Evolutionary conservation across 148 eudicot genomes (phyloP).

Genomic region (Arbutus unedo): DNA sequence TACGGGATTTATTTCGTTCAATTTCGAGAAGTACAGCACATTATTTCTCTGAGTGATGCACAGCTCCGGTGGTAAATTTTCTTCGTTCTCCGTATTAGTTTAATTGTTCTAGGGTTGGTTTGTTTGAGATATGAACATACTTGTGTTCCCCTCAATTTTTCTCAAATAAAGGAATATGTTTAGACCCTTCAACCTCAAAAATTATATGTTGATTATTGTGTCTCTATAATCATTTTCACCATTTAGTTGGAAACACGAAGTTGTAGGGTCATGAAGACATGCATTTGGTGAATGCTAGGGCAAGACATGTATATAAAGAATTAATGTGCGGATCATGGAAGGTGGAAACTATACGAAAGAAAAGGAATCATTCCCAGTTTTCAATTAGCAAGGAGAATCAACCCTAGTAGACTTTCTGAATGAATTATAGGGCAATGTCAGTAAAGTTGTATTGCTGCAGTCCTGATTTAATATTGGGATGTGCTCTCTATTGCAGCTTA

Average conservation of each 20-base stretch:
- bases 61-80: too few relatives aligned
- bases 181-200: not conserved
- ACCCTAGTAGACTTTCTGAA: not conserved
- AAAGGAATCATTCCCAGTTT: not conserved
- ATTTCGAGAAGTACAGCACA: not conserved
- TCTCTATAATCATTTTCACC: not conserved
- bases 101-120: not conserved
- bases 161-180: not conserved
- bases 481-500: not conserved
- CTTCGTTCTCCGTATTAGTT: not conserved
- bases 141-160: not conserved
- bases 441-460: not conserved
- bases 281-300: conserved; percentile 1
- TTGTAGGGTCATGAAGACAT: not conserved
- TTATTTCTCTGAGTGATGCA: not conserved
- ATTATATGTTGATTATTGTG: not conserved
- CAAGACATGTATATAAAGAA: not conserved
- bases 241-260: not conserved
- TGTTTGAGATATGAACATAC: not conserved
- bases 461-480: not conserved
- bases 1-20: not conserved
- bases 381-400: not conserved
- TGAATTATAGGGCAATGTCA: not conserved
- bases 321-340: not conserved
- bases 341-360: not conserved